Percentiles rank a stretch among this genome's conserved stretches.
phyloP scores from a whole-genome alignment of 2,329 filamentous ascomycete species.

The Fusarium sp. region DNA sequence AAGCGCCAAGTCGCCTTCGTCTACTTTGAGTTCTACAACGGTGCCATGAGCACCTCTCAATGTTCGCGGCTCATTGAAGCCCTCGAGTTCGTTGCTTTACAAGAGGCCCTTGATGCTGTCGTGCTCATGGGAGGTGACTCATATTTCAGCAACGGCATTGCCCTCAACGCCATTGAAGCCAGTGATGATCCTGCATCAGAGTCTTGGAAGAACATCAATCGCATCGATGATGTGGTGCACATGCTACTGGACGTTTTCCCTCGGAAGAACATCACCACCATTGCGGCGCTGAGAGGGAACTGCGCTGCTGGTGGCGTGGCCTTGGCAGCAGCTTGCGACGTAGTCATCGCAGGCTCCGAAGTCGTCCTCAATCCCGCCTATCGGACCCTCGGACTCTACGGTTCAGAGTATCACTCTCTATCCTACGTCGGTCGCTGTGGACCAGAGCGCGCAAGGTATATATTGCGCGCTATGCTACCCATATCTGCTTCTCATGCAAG shows the following conservation, averaged over 20 bases:
- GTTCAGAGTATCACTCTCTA: constrained; percentile 26
- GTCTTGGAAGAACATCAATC: constrained; percentile 27
- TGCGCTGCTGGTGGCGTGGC: constrained; percentile 29
- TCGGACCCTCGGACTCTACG: constrained; percentile 20
- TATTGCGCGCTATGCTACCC: constrained; percentile 2
- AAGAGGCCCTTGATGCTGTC: background rate
- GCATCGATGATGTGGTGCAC: constrained; percentile 14
- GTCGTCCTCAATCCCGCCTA: constrained; percentile 29
- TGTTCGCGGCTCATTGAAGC: constrained; percentile 25
- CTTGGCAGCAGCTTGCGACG: constrained; percentile 22
- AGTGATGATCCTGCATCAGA: constrained; percentile 10
- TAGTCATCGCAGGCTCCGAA: constrained; percentile 15
- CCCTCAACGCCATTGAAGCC: constrained; percentile 29
- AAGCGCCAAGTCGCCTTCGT: constrained; percentile 9
- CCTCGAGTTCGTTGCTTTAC: constrained; percentile 1
- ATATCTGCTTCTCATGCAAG: constrained; percentile 3
- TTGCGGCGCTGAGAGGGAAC: constrained; percentile 22
- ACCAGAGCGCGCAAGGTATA: background rate
- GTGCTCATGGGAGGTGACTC: constrained; percentile 26
- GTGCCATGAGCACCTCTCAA: constrained; percentile 24
- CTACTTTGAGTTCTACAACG: constrained; percentile 30
- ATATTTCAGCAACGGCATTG: constrained; percentile 30
- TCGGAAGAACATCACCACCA: background rate
- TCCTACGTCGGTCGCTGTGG: constrained; percentile 16
- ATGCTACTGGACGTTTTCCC: background rate